Evolutionary conservation across 495 filamentous ascomycete genomes (phyloP).

Genomic region (Xylaria palmicola): DNA sequence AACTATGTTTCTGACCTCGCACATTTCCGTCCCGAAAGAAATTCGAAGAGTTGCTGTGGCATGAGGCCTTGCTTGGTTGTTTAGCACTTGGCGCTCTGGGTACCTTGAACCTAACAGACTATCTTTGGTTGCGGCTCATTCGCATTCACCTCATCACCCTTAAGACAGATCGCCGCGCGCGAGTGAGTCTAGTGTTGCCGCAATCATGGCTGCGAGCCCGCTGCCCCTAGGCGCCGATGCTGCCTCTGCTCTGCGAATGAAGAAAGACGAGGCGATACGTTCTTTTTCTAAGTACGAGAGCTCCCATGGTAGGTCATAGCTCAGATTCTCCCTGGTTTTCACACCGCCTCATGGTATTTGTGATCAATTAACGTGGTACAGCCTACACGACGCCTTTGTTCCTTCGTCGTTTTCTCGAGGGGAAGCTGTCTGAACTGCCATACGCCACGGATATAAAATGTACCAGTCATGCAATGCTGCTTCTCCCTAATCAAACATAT

Average conservation of each 20-base stretch:
- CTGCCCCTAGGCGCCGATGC: neutral
- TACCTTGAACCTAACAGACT: neutral
- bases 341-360: neutral
- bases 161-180: neutral
- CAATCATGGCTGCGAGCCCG: neutral
- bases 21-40: neutral
- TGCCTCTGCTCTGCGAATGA: neutral
- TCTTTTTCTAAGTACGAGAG: neutral
- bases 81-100: neutral
- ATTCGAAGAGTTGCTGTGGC: neutral
- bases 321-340: neutral
- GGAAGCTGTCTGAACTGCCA: constrained; percentile 13
- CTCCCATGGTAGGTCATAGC: neutral
- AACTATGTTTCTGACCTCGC: neutral
- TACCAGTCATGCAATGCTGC: constrained; percentile 25
- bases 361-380: constrained; percentile 10
- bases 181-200: neutral
- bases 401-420: constrained; percentile 22
- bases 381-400: constrained; percentile 26
- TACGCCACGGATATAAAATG: constrained; percentile 1
- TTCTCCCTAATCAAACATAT: constrained; percentile 22
- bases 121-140: neutral
- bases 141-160: neutral
- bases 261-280: neutral
- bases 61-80: neutral